Conservation (phyloP, 2,329 filamentous ascomycete species). For the Raffaelea ambrosiae region DNA sequence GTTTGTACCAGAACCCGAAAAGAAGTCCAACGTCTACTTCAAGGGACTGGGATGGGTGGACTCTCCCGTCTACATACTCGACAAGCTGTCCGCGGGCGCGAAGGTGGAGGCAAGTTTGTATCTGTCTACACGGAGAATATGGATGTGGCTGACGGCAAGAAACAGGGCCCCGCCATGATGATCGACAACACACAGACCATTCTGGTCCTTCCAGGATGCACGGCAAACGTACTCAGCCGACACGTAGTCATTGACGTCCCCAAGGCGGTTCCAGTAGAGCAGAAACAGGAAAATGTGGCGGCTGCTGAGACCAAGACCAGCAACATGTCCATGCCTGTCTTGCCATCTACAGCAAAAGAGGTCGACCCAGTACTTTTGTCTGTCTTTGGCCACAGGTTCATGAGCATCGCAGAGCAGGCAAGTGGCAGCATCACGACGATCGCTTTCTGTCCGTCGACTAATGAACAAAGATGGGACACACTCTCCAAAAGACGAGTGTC, state of each 20-base stretch:
- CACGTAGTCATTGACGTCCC: constrained; percentile 79
- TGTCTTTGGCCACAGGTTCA: constrained; percentile 74
- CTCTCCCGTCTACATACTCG: constrained; percentile 77
- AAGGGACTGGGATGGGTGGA: constrained; percentile 63
- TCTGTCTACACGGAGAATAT: no score
- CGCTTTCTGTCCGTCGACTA: constrained; percentile 81
- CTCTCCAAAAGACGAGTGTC: constrained; percentile 71
- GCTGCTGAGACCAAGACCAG: no score
- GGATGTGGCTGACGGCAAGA: no score
- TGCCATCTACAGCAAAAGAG: no score
- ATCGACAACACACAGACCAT: constrained; percentile 86
- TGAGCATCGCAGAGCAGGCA: constrained; percentile 44
- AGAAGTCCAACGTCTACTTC: constrained; percentile 77
- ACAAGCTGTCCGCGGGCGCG: constrained; percentile 56
- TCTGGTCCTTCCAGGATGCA: constrained; percentile 68
- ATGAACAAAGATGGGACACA: constrained; percentile 60
- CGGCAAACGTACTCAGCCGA: constrained; percentile 73
- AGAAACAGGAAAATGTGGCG: no score
- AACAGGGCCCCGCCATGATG: constrained; percentile 71
- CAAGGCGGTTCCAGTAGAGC: background rate
- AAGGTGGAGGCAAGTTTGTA: no score
- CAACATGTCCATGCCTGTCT: no score
- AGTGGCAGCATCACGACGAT: constrained; percentile 22
- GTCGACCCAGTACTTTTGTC: constrained; percentile 70
- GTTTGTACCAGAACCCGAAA: constrained; percentile 19